A percentile compares a stretch with the other conserved stretches of the same genome.
Evolutionary conservation across 2,329 filamentous ascomycete species (phyloP).

Genomic region (Fusarium nodosum): DNA sequence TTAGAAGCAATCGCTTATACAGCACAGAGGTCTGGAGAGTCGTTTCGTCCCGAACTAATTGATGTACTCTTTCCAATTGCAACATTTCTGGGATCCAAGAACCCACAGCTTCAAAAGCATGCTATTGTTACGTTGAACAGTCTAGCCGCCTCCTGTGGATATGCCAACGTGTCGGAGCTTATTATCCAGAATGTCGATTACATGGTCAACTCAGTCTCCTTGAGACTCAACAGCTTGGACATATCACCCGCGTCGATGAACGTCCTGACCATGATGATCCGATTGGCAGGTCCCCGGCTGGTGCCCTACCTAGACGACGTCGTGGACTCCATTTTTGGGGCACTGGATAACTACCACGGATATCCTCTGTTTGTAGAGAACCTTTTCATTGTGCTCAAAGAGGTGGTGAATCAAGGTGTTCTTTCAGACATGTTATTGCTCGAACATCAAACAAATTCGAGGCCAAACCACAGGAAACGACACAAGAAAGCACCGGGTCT

Average conservation of each 20-base stretch:
- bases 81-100: slow-evolving; percentile 83
- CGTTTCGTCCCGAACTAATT: slow-evolving; percentile 87
- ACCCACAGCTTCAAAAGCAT: slow-evolving; percentile 78
- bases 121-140: slow-evolving; percentile 86
- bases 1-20: slow-evolving; percentile 85
- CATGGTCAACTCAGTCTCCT: slow-evolving; percentile 90
- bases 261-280: slow-evolving; percentile 94
- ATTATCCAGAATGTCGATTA: slow-evolving; percentile 96
- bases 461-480: slow-evolving; percentile 60
- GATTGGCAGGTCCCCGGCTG: slow-evolving; percentile 82
- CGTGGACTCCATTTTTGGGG: slow-evolving; percentile 89
- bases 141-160: slow-evolving; percentile 81
- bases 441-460: slow-evolving; percentile 55
- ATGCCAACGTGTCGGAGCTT: slow-evolving; percentile 79
- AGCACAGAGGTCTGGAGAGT: slow-evolving; percentile 73
- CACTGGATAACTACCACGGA: slow-evolving; percentile 94
- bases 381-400: slow-evolving; percentile 84
- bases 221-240: slow-evolving; percentile 92
- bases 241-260: slow-evolving; percentile 92
- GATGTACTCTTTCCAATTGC: slow-evolving; percentile 93
- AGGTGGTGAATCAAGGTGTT: slow-evolving; percentile 85
- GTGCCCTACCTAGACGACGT: slow-evolving; percentile 94
- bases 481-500: slow-evolving; percentile 55
- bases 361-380: slow-evolving; percentile 88
- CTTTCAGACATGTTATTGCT: slow-evolving; percentile 67